Conservation (phyloP, 306 rosid species). For the Phaseolus lunatus region DNA sequence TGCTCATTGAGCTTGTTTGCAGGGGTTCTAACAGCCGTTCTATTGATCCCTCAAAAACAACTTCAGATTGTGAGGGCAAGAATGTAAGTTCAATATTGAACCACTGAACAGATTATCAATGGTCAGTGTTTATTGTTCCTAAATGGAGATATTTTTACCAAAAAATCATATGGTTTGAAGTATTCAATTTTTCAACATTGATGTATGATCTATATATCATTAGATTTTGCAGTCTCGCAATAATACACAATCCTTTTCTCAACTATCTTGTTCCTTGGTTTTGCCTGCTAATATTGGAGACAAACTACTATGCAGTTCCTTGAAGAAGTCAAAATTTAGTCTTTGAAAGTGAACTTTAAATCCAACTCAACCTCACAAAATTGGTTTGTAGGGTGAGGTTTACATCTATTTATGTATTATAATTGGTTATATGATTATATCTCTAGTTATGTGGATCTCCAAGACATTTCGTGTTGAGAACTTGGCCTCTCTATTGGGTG, state of each 20-base stretch:
- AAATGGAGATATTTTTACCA: not conserved
- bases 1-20: not conserved
- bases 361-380: no score
- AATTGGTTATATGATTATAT: no score
- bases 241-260: not conserved
- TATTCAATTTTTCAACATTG: not conserved
- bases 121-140: not conserved
- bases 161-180: not conserved
- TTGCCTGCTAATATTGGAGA: not conserved
- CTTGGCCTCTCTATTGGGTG: no score
- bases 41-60: not conserved
- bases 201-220: not conserved
- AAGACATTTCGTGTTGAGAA: no score
- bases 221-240: not conserved
- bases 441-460: no score
- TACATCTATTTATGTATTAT: no score
- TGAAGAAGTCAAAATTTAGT: conserved; percentile 5
- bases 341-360: no score
- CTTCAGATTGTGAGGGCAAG: not conserved
- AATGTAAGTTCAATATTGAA: not conserved
- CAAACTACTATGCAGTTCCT: not conserved
- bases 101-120: not conserved
- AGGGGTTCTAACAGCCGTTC: not conserved
- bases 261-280: conserved; percentile 16
- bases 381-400: no score